Evolutionary conservation across 352 stramenopile species (phyloP).

Genomic region (Pythium pyrilobum): DNA sequence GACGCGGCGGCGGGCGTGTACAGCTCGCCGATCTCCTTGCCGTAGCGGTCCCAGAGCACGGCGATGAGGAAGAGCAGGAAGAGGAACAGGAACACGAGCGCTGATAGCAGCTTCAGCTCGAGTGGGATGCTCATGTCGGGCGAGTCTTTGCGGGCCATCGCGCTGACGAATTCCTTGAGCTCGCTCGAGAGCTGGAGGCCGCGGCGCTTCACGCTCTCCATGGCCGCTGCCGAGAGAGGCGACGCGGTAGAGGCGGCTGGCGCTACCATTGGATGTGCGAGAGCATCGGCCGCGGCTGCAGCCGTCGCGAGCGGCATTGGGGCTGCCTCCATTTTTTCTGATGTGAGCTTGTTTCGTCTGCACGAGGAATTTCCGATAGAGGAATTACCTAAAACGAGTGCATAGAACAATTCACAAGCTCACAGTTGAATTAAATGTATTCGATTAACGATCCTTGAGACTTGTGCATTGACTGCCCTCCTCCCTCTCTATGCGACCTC

Average conservation of each 20-base stretch:
- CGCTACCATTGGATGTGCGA: neutral
- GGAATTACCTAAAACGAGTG: too few relatives aligned
- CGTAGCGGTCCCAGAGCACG: constrained; percentile 80
- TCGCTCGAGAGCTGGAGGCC: constrained; percentile 17
- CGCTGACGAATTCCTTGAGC: constrained; percentile 6
- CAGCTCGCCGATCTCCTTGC: constrained; percentile 77
- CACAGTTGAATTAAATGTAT: too few relatives aligned
- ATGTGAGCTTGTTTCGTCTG: constrained; percentile 23
- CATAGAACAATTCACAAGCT: too few relatives aligned
- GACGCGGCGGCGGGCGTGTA: constrained; percentile 45
- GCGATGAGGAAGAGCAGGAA: constrained; percentile 80
- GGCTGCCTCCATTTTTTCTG: constrained; percentile 7
- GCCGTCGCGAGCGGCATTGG: neutral
- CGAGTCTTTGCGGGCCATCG: constrained; percentile 26
- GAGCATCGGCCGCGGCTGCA: neutral
- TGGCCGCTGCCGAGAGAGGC: constrained; percentile 14
- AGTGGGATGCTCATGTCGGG: constrained; percentile 33
- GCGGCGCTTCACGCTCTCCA: constrained; percentile 20
- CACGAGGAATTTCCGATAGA: too few relatives aligned
- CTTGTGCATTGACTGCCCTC: too few relatives aligned
- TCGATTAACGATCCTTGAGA: too few relatives aligned
- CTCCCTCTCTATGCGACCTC: constrained; percentile 5
- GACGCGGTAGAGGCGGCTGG: neutral
- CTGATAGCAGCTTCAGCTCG: constrained; percentile 69
- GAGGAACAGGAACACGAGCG: constrained; percentile 57